Evolutionary conservation across 2,329 filamentous ascomycete species (phyloP).

Genomic region (Aspergillus fumigatiaffinis): DNA sequence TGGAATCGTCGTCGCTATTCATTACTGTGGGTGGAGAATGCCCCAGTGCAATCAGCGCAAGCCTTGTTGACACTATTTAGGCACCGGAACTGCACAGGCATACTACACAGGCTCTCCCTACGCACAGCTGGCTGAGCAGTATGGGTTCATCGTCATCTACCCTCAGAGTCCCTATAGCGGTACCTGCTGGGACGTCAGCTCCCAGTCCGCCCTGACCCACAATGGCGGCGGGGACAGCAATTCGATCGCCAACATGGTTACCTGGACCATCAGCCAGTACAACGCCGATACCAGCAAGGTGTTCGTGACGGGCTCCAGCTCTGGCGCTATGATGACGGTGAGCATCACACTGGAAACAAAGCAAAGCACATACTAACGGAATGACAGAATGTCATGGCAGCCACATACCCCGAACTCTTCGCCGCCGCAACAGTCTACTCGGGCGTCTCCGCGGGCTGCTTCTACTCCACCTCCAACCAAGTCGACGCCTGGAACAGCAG

Average conservation of each 20-base stretch:
- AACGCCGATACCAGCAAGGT: constrained; percentile 27
- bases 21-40: neutral
- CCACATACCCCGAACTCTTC: constrained; percentile 19
- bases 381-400: constrained; percentile 18
- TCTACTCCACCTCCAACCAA: constrained; percentile 13
- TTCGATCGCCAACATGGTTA: constrained; percentile 39
- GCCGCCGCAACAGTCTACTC: constrained; percentile 21
- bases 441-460: constrained; percentile 20
- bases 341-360: neutral
- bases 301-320: constrained; percentile 16
- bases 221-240: constrained; percentile 39
- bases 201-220: constrained; percentile 28
- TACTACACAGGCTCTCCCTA: constrained; percentile 52
- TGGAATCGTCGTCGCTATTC: neutral
- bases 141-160: constrained; percentile 49
- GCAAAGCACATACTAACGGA: neutral
- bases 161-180: constrained; percentile 51
- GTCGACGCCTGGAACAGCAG: constrained; percentile 21
- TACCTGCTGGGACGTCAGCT: constrained; percentile 59
- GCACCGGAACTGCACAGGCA: constrained; percentile 20
- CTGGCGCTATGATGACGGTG: constrained; percentile 22
- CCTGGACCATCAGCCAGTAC: constrained; percentile 32
- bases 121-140: constrained; percentile 47
- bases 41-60: no score
- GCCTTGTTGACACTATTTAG: neutral